Base-by-base conservation (phyloP, 192 early-diverging fungal species). In the Coemansia asiatica region DNA sequence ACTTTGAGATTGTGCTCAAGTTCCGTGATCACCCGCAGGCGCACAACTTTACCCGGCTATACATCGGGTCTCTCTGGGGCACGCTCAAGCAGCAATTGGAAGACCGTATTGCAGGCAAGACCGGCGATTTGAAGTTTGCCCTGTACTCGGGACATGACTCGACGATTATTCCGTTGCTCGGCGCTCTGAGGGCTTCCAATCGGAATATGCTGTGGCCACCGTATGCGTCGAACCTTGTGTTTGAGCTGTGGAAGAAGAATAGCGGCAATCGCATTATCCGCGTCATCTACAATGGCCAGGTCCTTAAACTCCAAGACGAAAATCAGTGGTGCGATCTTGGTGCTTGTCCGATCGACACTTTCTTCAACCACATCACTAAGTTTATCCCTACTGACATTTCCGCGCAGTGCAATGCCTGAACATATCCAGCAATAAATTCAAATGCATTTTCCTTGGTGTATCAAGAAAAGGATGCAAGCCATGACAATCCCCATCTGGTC, bases 131-230 rank as follows among this genome's bases (percentile, higher is more conserved):
- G 19, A 74, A 72, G 66, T 69, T 87, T 44, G 80, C 79, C 15
- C 27, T 87, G 6, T 86, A 83, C 57, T 86, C 85, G 8, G 82
- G 69, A 0, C 86, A 85, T 44, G 85, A 86, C 59, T 60, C 72
- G 16, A 82, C 86, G 0, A 31, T 87, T 26, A 63, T 71, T 35
- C 74, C 75, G 13, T 59, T 87, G n/a, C 61, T 85, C 12, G 66
- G 38, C 8, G 61, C 75, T 9, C 69, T 87, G 8, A 71, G 62
- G 0, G 69, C 72, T 0, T 63, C 66, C 10, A 51, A 81, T 59
- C 40, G 31, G 12, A 56, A 71, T 54, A 79, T 66, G 46, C 54
- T 75, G 21, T 87, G 86, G 86, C 86, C 85, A 7, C 78, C 85
- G 5, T 87, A 86, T 48, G 83, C 74, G 16, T 83, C 83, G 3